Evolutionary conservation across 2,329 filamentous ascomycete species (phyloP).

Genomic region (Fusarium sp.): DNA sequence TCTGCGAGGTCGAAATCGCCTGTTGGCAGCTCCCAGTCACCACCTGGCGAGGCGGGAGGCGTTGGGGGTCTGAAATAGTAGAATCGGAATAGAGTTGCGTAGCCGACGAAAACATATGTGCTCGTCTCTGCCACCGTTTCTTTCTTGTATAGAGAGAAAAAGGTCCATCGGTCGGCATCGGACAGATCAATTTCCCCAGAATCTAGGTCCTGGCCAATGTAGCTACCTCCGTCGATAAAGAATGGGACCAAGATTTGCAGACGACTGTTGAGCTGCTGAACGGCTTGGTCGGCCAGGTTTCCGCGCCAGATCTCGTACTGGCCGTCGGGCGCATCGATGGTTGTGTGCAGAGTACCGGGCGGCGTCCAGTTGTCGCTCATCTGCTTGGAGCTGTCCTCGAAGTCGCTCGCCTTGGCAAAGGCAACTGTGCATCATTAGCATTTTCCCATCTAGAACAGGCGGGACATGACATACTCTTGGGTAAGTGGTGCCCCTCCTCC

Average conservation of each 20-base stretch:
- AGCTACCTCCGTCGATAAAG: conserved; percentile 93
- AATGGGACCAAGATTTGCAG: conserved; percentile 87
- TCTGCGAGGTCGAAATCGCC: conserved; percentile 65
- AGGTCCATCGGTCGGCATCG: conserved; percentile 85
- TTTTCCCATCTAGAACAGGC: background rate
- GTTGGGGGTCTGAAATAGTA: conserved; percentile 71
- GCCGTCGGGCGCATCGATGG: conserved; percentile 70
- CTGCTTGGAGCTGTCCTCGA: conserved; percentile 68
- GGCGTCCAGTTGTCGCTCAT: conserved; percentile 69
- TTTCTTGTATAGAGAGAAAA: conserved; percentile 88
- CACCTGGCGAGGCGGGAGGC: conserved; percentile 55
- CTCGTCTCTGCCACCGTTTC: conserved; percentile 60
- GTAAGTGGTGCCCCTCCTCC: conserved; percentile 74
- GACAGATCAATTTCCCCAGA: conserved; percentile 72
- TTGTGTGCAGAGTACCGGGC: conserved; percentile 78
- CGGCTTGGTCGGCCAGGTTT: conserved; percentile 75
- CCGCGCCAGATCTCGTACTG: conserved; percentile 89
- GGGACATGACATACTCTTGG: conserved; percentile 65
- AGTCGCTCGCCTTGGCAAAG: conserved; percentile 72
- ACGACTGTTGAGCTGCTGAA: conserved; percentile 80
- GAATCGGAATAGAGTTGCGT: conserved; percentile 90
- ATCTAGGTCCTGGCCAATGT: conserved; percentile 66
- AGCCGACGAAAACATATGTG: conserved; percentile 87
- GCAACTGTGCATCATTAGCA: conserved; percentile 64
- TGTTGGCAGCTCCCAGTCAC: conserved; percentile 59